Evolutionary conservation across 2,329 filamentous ascomycete genomes (phyloP).

Genomic region (Microsporum canis): DNA sequence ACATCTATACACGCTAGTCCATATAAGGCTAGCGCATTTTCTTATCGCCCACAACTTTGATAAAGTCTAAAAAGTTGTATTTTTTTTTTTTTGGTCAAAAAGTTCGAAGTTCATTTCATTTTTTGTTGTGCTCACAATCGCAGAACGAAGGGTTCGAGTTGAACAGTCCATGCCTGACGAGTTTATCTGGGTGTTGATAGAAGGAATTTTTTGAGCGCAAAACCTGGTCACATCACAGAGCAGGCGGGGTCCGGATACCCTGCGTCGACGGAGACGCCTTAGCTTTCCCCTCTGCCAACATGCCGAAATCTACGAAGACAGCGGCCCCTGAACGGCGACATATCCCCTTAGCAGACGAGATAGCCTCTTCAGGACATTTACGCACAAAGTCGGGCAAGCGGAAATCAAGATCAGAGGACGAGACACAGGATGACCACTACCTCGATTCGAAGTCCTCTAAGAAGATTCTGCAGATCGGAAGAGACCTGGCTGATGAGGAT

Average conservation of each 20-base stretch:
- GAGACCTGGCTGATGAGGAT: conserved; percentile 78
- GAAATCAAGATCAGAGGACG: conserved; percentile 47
- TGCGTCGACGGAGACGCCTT: neutral
- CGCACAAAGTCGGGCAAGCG: conserved; percentile 64
- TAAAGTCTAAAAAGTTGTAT: neutral
- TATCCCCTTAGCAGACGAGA: conserved; percentile 83
- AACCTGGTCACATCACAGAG: neutral
- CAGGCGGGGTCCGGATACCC: neutral
- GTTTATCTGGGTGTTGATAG: neutral
- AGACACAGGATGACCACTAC: conserved; percentile 55
- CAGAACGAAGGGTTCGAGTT: neutral
- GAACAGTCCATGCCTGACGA: neutral
- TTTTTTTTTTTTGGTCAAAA: neutral
- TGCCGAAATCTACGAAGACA: conserved; percentile 64
- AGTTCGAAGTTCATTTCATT: neutral
- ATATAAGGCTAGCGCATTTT: neutral
- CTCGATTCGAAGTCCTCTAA: conserved; percentile 80
- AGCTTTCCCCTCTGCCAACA: neutral
- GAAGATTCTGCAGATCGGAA: conserved; percentile 80
- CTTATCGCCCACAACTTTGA: conserved; percentile 8
- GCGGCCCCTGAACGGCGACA: conserved; percentile 54
- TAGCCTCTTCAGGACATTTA: conserved; percentile 58
- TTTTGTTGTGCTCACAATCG: neutral
- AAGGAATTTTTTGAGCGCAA: neutral
- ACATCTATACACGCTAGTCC: neutral